phyloP scores from a whole-genome alignment of 2,329 filamentous ascomycete species.

The Botrytis fabae region DNA sequence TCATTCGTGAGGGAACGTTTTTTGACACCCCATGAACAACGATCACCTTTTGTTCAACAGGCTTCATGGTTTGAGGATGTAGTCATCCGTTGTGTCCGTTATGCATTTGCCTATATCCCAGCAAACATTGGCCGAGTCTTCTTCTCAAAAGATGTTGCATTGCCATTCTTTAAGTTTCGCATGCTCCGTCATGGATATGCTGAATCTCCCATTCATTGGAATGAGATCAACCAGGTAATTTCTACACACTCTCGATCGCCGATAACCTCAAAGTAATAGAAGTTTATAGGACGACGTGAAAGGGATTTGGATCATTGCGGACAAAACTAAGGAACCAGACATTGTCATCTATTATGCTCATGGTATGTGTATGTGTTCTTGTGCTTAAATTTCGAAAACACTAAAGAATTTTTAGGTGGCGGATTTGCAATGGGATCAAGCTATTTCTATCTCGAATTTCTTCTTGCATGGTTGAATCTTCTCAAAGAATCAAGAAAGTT shows the following conservation, averaged over 20 bases:
- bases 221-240: slow-evolving; percentile 53
- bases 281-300: slow-evolving; percentile 49
- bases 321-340: slow-evolving; percentile 63
- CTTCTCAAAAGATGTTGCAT: slow-evolving; percentile 70
- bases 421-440: slow-evolving; percentile 81
- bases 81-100: slow-evolving; percentile 74
- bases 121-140: slow-evolving; percentile 71
- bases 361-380: slow-evolving; percentile 50
- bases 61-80: slow-evolving; percentile 76
- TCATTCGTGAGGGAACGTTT: slow-evolving; percentile 60
- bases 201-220: slow-evolving; percentile 63
- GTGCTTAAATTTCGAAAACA: not conserved
- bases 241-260: not conserved
- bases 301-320: slow-evolving; percentile 69
- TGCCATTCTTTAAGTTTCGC: slow-evolving; percentile 74
- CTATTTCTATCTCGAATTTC: slow-evolving; percentile 83
- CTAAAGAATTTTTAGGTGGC: slow-evolving; percentile 54
- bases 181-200: slow-evolving; percentile 71
- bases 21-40: slow-evolving; percentile 47
- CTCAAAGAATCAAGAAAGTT: slow-evolving; percentile 65
- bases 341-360: slow-evolving; percentile 82
- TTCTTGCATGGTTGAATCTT: slow-evolving; percentile 69
- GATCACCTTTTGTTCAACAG: slow-evolving; percentile 64
- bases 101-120: slow-evolving; percentile 72
- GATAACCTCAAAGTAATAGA: not conserved